Base-by-base conservation (phyloP, 108 stramenopile species). In the Skeletonema grethae region DNA sequence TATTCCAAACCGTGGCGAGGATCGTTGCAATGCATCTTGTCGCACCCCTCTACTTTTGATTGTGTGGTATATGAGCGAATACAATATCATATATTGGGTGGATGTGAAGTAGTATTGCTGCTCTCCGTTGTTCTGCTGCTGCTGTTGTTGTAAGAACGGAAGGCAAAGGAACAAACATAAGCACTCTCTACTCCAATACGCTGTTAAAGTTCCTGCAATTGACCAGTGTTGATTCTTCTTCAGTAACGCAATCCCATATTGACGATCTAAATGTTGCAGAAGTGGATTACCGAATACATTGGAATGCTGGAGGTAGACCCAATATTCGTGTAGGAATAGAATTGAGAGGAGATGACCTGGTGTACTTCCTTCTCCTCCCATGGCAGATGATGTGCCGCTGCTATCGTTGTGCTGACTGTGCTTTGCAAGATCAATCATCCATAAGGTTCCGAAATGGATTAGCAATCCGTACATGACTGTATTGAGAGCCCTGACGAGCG, bases 251-350 rank as follows among this genome's bases (percentile, higher is more conserved):
- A 84, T 84, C 0, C 84, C 84, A 58, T 84, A 84, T 61, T 76
- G 77, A 10, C 84, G 80, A 70, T 84, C 84, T 22, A 85, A 60
- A 28, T 78, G 81, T 39, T 85, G 84, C 24, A 76, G 62, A 12
- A 74, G 66, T 10, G 84, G 84, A 64, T 85, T 85, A 36, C 59
- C 72, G 3, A 85, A 18, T 6, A 85, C 84, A 61, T 85, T 85
- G 67, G 72, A 13, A 57, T 85, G 84, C 56, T 85, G 84, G 3
- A 85, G 77, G 46, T 79, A 85, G 0, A 85, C 68, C 84, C 84
- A 85, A 32, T 85, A 85, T 46, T 82, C 77, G 62, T 85, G 80
- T 12, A 78, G 72, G 12, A 84, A 63, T 5, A 83, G 56, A 9
- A 75, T 60, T 9, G 30, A 15, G 35, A 32, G 60, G 34, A 61